Evolutionary conservation across 345 rosid genomes (phyloP).

Genomic region (Toxicodendron radicans): DNA sequence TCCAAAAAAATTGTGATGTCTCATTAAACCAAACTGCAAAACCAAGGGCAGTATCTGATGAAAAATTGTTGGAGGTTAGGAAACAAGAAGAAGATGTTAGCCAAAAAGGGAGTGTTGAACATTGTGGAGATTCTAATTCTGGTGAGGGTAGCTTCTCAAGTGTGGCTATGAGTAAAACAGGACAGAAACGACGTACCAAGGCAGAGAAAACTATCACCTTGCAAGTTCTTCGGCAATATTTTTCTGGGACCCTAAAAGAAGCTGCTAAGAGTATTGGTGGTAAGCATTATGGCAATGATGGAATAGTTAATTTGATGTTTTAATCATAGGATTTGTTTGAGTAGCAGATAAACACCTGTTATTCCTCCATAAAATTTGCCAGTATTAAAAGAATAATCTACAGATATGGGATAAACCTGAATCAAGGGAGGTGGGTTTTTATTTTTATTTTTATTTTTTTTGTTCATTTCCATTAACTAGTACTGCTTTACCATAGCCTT

Average conservation of each 20-base stretch:
- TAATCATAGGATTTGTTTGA: not conserved
- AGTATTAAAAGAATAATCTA: not conserved
- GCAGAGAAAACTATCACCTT: slow-evolving; percentile 69
- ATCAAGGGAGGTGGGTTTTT: not conserved
- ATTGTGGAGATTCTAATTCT: slow-evolving; percentile 40
- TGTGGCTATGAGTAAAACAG: slow-evolving; percentile 30
- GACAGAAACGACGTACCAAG: slow-evolving; percentile 62
- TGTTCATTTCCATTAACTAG: not conserved
- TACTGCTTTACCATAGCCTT: not conserved
- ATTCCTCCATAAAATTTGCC: not conserved
- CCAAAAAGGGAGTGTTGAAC: slow-evolving; percentile 39
- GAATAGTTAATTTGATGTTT: not conserved
- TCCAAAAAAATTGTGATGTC: slow-evolving; percentile 28
- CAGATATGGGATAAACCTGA: not conserved
- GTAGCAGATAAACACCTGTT: not conserved
- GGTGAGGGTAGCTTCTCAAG: slow-evolving; percentile 49
- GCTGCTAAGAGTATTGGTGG: slow-evolving; percentile 93
- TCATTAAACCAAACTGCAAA: slow-evolving; percentile 26
- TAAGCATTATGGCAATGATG: slow-evolving; percentile 36
- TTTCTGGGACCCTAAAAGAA: slow-evolving; percentile 90
- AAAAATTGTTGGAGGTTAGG: slow-evolving; percentile 28
- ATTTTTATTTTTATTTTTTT: too few relatives aligned
- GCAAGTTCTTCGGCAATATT: slow-evolving; percentile 71
- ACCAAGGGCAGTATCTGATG: slow-evolving; percentile 25
- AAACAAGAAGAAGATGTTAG: slow-evolving; percentile 31